Evolutionary conservation across 2,329 filamentous ascomycete species (phyloP).

Genomic region (Neonectria neomacrospora): DNA sequence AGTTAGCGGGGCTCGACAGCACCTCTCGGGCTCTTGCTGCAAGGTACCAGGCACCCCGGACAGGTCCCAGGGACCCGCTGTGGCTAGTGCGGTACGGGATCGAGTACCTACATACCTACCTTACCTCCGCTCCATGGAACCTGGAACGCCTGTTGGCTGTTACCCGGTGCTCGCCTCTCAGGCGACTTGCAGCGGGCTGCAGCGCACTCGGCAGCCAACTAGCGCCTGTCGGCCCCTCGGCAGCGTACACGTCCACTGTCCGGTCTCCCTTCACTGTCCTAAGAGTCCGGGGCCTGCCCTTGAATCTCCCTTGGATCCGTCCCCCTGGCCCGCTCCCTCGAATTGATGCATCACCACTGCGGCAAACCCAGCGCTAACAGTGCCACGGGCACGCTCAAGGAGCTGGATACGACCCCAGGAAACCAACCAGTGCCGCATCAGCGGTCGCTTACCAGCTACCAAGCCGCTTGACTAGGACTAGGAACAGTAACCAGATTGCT

Average conservation of each 20-base stretch:
- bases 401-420: conserved; percentile 7
- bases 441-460: conserved; percentile 21
- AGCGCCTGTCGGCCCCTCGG: conserved; percentile 23
- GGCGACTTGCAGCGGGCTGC: conserved; percentile 3
- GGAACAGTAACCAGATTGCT: background rate
- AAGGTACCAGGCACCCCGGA: conserved; percentile 16
- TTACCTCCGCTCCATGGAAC: no score
- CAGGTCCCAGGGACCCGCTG: conserved; percentile 13
- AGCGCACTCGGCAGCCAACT: conserved; percentile 1
- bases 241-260: conserved; percentile 17
- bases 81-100: conserved; percentile 19
- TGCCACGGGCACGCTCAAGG: conserved; percentile 15
- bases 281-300: background rate
- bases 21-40: conserved; percentile 14
- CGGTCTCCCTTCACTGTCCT: background rate
- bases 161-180: background rate
- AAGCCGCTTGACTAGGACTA: background rate
- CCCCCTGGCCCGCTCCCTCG: background rate
- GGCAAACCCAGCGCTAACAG: background rate
- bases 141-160: background rate
- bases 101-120: background rate
- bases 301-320: background rate
- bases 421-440: conserved; percentile 22
- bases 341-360: conserved; percentile 8
- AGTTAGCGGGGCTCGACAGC: conserved; percentile 4